Percentiles rank a stretch among this genome's conserved stretches.
Conservation (phyloP, 1,284 basidiomycete species). For the Pterulicium gracile region DNA sequence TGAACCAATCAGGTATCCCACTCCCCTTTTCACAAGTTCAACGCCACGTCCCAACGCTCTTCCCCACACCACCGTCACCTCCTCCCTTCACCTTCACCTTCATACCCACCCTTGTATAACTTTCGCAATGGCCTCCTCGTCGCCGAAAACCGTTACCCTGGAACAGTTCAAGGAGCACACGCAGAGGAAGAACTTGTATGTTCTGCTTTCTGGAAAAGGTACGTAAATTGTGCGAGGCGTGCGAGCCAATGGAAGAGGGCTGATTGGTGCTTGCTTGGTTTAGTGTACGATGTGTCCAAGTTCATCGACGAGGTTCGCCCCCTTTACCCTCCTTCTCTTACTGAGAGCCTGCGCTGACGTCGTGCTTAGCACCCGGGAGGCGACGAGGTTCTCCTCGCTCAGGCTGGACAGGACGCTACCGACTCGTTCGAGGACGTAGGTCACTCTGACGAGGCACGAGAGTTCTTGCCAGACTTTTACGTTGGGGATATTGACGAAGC, state of each 20-base stretch:
- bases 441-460: slow-evolving; percentile 96
- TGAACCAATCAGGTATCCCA: no score
- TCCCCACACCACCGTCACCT: no score
- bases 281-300: slow-evolving; percentile 91
- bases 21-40: no score
- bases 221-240: slow-evolving; percentile 14
- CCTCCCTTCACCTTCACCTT: slow-evolving; percentile 15
- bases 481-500: slow-evolving; percentile 72
- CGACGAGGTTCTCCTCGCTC: slow-evolving; percentile 92
- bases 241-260: slow-evolving; percentile 22
- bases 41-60: no score
- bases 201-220: slow-evolving; percentile 83
- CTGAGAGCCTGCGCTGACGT: slow-evolving; percentile 5
- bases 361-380: slow-evolving; percentile 82
- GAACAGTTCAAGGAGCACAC: slow-evolving; percentile 8
- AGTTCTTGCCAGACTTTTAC: slow-evolving; percentile 69
- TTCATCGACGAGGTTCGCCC: slow-evolving; percentile 44
- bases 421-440: slow-evolving; percentile 99
- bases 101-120: slow-evolving; percentile 13
- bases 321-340: background rate
- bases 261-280: slow-evolving; percentile 20
- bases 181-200: slow-evolving; percentile 60
- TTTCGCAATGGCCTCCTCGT: slow-evolving; percentile 25
- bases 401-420: slow-evolving; percentile 91
- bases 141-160: slow-evolving; percentile 11